These are phyloP conservation scores for Xylariaceae sp. DNA, from an alignment of 2,329 filamentous ascomycete genomes.

Conservation along the genomic window DNA sequence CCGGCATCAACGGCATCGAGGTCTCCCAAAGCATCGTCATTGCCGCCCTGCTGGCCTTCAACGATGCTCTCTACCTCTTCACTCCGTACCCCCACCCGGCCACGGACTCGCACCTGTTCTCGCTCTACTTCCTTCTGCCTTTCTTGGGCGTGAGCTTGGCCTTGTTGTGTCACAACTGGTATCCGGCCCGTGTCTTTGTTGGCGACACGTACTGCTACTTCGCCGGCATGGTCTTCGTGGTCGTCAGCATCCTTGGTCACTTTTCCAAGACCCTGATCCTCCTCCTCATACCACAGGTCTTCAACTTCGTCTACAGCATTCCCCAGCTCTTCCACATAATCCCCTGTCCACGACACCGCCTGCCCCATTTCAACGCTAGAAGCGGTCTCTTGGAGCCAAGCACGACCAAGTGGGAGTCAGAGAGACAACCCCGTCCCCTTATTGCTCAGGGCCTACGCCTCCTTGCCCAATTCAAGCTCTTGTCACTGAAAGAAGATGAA, in stretches of 20 bases:
- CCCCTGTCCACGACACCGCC: conserved; percentile 86
- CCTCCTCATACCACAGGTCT: conserved; percentile 86
- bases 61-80: conserved; percentile 84
- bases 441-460: conserved; percentile 63
- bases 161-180: conserved; percentile 90
- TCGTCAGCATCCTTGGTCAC: conserved; percentile 93
- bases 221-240: conserved; percentile 97
- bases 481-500: conserved; percentile 64
- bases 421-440: conserved; percentile 62
- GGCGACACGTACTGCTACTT: conserved; percentile 99
- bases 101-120: conserved; percentile 93
- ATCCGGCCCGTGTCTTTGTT: conserved; percentile 89
- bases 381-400: conserved; percentile 85
- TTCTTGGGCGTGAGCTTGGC: conserved; percentile 91
- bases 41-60: conserved; percentile 75
- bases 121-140: conserved; percentile 87
- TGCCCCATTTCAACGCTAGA: conserved; percentile 82
- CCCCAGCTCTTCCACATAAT: conserved; percentile 89
- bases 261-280: conserved; percentile 96
- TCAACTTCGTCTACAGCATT: conserved; percentile 92
- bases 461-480: conserved; percentile 62
- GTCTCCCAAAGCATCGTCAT: conserved; percentile 92
- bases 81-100: conserved; percentile 86
- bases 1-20: conserved; percentile 98
- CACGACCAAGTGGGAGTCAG: conserved; percentile 67